Conservation (phyloP, 2,329 filamentous ascomycete genomes). For the Botrytis hyacinthi region DNA sequence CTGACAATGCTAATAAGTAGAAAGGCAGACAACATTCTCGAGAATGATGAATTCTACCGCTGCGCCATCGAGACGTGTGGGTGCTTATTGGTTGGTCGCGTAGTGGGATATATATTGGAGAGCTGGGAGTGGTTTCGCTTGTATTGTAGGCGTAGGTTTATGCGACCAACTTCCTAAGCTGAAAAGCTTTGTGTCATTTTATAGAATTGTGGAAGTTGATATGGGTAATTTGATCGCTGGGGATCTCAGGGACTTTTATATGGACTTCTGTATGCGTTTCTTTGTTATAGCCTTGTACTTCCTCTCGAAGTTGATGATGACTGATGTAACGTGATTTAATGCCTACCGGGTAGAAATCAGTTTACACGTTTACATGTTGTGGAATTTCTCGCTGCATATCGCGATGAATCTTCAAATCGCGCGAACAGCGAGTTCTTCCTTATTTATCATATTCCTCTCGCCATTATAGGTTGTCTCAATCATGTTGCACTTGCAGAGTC, state of each 20-base stretch:
- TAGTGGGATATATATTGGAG: background rate
- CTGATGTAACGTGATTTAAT: background rate
- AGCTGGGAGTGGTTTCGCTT: background rate
- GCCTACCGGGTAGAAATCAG: background rate
- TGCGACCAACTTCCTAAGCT: background rate
- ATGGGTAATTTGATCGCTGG: background rate
- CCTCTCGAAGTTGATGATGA: background rate
- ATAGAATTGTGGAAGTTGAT: background rate
- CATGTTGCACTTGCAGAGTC: background rate
- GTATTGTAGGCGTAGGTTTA: background rate
- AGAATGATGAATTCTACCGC: slow-evolving; percentile 1
- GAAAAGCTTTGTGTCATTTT: background rate
- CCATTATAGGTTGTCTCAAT: too few species aligned
- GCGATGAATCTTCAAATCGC: background rate
- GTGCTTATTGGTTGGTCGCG: background rate
- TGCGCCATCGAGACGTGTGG: background rate
- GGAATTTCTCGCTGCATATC: background rate
- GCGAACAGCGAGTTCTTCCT: background rate
- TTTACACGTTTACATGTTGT: background rate
- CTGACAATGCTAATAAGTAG: slow-evolving; percentile 1
- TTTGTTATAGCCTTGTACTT: background rate
- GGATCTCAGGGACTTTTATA: background rate
- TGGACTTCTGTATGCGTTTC: background rate
- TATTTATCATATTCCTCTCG: background rate
- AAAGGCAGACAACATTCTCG: background rate